Conservation (phyloP, 106 monocot genomes). For the Gastrodia elata region DNA sequence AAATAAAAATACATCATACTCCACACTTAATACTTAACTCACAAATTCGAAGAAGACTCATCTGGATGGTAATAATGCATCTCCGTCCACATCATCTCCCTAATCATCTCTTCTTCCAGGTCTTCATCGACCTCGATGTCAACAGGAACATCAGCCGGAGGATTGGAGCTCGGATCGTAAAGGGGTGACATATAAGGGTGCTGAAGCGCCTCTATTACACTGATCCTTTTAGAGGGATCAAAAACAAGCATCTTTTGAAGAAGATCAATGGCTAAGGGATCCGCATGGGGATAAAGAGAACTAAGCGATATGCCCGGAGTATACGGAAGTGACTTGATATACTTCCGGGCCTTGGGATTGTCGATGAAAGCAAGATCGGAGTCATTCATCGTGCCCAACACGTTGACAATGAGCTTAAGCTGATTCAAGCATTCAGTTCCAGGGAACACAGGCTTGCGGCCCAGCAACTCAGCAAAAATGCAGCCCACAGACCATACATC, state of each 20-base stretch:
- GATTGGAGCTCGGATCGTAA: constrained; percentile 51
- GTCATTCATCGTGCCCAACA: constrained; percentile 47
- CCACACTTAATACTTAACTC: neutral
- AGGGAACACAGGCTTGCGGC: constrained; percentile 68
- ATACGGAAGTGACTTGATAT: constrained; percentile 54
- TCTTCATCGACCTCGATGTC: constrained; percentile 66
- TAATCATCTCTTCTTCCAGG: constrained; percentile 42
- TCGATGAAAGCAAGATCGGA: constrained; percentile 58
- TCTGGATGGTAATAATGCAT: constrained; percentile 62
- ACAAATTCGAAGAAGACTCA: constrained; percentile 6
- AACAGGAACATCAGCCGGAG: constrained; percentile 41
- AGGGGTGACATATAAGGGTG: constrained; percentile 74
- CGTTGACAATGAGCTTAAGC: constrained; percentile 63
- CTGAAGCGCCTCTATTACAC: constrained; percentile 52
- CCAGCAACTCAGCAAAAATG: constrained; percentile 71
- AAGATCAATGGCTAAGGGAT: constrained; percentile 53
- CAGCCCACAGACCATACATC: constrained; percentile 80
- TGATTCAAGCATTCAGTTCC: constrained; percentile 72
- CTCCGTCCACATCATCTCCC: constrained; percentile 67
- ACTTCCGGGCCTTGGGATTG: constrained; percentile 59
- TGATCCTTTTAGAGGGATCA: constrained; percentile 61
- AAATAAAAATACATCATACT: constrained; percentile 1
- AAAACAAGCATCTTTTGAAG: constrained; percentile 68
- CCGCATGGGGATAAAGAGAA: constrained; percentile 44
- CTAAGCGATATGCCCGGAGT: constrained; percentile 31